Percentiles rank a stretch among this genome's conserved stretches.
Evolutionary conservation across 768 basidiomycete genomes (phyloP).

Genomic region (Pisolithus marmoratus): DNA sequence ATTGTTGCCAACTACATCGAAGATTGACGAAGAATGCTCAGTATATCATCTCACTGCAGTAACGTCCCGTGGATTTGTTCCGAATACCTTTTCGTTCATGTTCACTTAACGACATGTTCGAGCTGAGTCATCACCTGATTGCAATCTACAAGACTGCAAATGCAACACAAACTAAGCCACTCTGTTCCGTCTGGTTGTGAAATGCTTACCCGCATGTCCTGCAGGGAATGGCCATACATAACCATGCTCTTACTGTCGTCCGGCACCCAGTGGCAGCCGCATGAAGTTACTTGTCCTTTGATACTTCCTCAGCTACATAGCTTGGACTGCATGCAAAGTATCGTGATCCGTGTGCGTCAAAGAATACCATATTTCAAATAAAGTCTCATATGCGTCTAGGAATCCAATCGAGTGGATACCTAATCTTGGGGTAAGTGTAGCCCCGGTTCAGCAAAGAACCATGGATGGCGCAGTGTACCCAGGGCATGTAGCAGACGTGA

Average conservation of each 20-base stretch:
- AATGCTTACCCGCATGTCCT: background rate
- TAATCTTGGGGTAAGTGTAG: constrained; percentile 41
- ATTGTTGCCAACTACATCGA: constrained; percentile 99
- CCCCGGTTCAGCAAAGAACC: constrained; percentile 39
- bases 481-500: constrained; percentile 40
- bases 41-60: constrained; percentile 96
- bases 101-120: constrained; percentile 85
- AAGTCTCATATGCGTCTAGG: background rate
- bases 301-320: too few species aligned
- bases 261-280: constrained; percentile 7
- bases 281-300: background rate
- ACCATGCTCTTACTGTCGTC: constrained; percentile 46
- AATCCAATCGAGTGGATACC: background rate
- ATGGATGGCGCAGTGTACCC: constrained; percentile 52
- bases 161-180: constrained; percentile 62
- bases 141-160: constrained; percentile 99
- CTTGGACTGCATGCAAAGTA: too few species aligned
- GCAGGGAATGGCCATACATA: constrained; percentile 76
- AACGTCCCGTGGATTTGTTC: constrained; percentile 9
- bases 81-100: background rate
- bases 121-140: constrained; percentile 92
- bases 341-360: too few species aligned
- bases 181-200: background rate
- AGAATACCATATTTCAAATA: too few species aligned
- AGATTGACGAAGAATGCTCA: constrained; percentile 93